Evolutionary conservation across 768 basidiomycete genomes (phyloP).

Genomic region (Pisolithus orientalis): DNA sequence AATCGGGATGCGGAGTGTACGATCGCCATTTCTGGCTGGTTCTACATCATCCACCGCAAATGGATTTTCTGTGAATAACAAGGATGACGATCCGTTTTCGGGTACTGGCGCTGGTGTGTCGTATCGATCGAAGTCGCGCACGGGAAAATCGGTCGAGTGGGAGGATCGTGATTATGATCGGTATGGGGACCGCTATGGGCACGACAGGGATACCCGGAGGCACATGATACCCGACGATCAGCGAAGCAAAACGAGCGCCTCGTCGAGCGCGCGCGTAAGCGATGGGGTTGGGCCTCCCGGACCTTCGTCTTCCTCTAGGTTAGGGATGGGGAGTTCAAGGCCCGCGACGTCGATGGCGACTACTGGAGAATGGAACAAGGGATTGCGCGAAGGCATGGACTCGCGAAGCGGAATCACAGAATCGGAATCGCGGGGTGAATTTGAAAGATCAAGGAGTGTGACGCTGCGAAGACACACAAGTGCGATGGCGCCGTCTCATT

Average conservation of each 20-base stretch:
- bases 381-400: conserved; percentile 8
- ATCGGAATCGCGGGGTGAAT: conserved; percentile 9
- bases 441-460: conserved; percentile 9
- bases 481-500: conserved; percentile 9
- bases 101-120: conserved; percentile 9
- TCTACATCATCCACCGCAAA: not conserved
- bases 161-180: conserved; percentile 13
- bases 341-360: conserved; percentile 53
- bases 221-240: conserved; percentile 10
- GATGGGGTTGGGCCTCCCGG: conserved; percentile 6
- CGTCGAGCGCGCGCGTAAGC: conserved; percentile 14
- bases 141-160: conserved; percentile 16
- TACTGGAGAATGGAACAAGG: too few species aligned
- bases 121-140: conserved; percentile 9
- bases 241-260: conserved; percentile 17
- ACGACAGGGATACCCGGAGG: not conserved
- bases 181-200: conserved; percentile 1
- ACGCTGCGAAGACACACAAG: conserved; percentile 9
- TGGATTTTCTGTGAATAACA: not conserved
- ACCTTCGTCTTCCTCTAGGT: too few species aligned
- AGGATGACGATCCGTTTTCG: not conserved
- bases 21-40: conserved; percentile 6
- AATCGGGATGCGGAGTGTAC: conserved; percentile 35
- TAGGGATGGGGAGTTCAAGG: conserved; percentile 17
- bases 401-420: conserved; percentile 16